phyloP scores from a whole-genome alignment of 1,139 yeast genomes.

The Pichia sp. region DNA sequence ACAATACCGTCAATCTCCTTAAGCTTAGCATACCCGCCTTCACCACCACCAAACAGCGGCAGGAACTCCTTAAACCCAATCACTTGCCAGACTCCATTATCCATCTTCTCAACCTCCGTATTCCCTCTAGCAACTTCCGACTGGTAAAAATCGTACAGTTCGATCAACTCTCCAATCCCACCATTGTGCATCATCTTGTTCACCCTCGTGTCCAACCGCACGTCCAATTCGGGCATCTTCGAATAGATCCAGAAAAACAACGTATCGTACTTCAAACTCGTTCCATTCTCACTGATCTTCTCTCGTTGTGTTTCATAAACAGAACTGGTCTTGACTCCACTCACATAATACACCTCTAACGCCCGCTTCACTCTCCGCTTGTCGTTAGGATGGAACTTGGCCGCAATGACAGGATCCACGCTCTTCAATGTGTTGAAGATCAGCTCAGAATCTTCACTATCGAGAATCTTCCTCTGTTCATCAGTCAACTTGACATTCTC shows the following conservation, averaged over 20 bases:
- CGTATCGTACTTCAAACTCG: constrained; percentile 60
- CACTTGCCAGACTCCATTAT: constrained; percentile 89
- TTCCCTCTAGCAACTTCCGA: constrained; percentile 25
- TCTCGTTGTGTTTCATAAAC: constrained; percentile 60
- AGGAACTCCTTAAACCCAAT: constrained; percentile 94
- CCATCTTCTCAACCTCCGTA: constrained; percentile 50
- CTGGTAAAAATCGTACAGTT: constrained; percentile 47
- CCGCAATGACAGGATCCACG: constrained; percentile 71
- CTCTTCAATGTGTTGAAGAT: constrained; percentile 48
- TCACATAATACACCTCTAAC: constrained; percentile 69
- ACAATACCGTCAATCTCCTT: constrained; percentile 8
- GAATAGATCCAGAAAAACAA: constrained; percentile 84
- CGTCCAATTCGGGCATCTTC: constrained; percentile 55
- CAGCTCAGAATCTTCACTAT: constrained; percentile 39
- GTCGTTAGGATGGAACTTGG: constrained; percentile 92
- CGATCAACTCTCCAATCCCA: constrained; percentile 66
- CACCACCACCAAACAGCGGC: constrained; percentile 57
- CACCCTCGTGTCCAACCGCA: constrained; percentile 73
- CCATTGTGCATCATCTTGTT: constrained; percentile 76
- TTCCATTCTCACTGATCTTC: constrained; percentile 34
- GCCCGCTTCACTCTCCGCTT: constrained; percentile 75
- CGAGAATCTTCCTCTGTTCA: constrained; percentile 40
- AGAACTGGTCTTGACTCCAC: constrained; percentile 69
- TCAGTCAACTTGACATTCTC: constrained; percentile 21
- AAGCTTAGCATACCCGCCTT: constrained; percentile 14